Base-by-base conservation (phyloP, 306 rosid genomes). In the Glycine tomentella region DNA sequence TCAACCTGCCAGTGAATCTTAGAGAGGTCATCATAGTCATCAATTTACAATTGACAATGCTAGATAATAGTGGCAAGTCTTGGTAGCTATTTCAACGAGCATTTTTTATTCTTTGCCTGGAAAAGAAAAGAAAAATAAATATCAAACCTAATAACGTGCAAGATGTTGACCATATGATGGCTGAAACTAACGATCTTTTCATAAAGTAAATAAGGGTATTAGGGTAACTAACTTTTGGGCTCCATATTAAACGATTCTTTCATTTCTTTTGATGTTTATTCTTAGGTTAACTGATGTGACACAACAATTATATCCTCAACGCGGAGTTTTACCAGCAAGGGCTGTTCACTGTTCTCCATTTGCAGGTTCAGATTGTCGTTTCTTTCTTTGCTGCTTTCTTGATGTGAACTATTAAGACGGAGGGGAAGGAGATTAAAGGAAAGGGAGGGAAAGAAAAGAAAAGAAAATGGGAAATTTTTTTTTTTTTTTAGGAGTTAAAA, bases 251-350 rank as follows among this genome's bases (percentile, higher is more conserved):
- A 51, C 48, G 9, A 51, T 33, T 72, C 2, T 33, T 13, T 34
- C 50, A 40, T 40, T 65, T 40, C 6, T 38, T 72, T 8, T 55
- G 15, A 53, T 13, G 44, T 36, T 52, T n/a, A 15, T 55, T 7
- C 8, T 2, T 11, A 3, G 36, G 25, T 5, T 55, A 15, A 0
- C 6, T 50, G 78, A 73, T 73, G 67, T 73, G 66, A 73, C 52
- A 38, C 66, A 7, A 55, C 52, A 38, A 56, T 73, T 38, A 73
- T 55, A 73, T 73, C 66, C 38, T 53, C 31, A 15, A n/a, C 8
- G 63, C 7, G 31, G 3, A 15, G 53, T 16, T 73, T 74, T 8
- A 17, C 12, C 20, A 17, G 20, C 55, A 71, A 50, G 25, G 17
- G 62, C 9, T 20, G 25, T 20, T 20, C 25, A 20, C 1, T 73